phyloP scores from a whole-genome alignment of 257 asterid genomes.

The Salvia splendens region DNA sequence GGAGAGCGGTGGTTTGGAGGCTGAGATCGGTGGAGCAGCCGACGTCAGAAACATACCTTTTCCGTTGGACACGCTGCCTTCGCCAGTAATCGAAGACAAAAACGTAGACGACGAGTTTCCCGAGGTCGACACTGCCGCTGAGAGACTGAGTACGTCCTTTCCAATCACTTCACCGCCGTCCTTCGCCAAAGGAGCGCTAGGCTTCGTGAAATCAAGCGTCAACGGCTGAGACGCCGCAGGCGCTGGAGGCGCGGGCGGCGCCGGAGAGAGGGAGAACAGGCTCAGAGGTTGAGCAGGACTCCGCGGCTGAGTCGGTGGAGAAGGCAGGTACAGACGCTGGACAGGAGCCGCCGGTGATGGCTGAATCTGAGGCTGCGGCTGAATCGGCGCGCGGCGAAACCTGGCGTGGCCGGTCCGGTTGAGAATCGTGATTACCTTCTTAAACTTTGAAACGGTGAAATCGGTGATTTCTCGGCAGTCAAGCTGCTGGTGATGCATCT shows the following conservation, averaged over 20 bases:
- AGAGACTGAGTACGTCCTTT: conserved; percentile 42
- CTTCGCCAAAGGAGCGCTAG: conserved; percentile 28
- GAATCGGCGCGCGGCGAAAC: conserved; percentile 69
- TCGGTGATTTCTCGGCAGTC: conserved; percentile 70
- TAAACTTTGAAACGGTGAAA: conserved; percentile 68
- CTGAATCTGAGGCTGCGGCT: conserved; percentile 30
- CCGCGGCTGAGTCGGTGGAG: conserved; percentile 26
- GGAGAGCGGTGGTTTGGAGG: conserved; percentile 62
- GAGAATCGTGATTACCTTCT: conserved; percentile 45
- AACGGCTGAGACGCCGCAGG: conserved; percentile 31
- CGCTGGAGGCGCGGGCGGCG: conserved; percentile 26
- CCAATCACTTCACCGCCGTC: conserved; percentile 26
- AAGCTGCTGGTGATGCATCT: conserved; percentile 41
- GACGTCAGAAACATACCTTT: conserved; percentile 44
- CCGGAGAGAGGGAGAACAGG: conserved; percentile 37
- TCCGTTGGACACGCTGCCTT: conserved; percentile 80
- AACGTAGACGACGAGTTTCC: conserved; percentile 58
- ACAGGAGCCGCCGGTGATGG: conserved; percentile 27
- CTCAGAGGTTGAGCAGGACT: conserved; percentile 39
- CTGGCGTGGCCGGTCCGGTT: conserved; percentile 85
- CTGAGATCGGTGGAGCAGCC: conserved; percentile 43
- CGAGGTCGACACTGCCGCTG: conserved; percentile 47
- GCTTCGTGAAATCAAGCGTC: conserved; percentile 61
- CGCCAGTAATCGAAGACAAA: conserved; percentile 72
- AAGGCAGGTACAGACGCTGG: conserved; percentile 13